phyloP scores from a whole-genome alignment of 78 protist species.

The Chrysochromulina parva region DNA sequence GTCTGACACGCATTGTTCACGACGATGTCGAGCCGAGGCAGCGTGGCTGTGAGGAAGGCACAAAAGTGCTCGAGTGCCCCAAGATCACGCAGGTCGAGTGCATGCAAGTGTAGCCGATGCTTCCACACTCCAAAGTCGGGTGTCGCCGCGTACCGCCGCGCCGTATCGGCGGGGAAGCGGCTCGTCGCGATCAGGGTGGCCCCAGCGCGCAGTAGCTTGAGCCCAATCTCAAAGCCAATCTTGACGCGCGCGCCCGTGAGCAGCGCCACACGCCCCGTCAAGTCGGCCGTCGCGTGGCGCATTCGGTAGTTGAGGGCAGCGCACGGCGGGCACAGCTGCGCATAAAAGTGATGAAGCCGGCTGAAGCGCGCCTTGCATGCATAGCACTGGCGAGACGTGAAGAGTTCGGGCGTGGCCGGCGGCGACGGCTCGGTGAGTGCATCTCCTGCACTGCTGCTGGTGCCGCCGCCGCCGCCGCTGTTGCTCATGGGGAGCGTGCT shows the following conservation, averaged over 20 bases:
- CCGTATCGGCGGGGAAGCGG: conserved; percentile 70
- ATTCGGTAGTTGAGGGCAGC: conserved; percentile 61
- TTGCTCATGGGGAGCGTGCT: too few species aligned
- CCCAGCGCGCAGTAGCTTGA: conserved; percentile 62
- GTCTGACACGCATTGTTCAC: conserved; percentile 83
- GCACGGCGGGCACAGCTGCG: conserved; percentile 63
- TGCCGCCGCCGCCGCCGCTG: too few species aligned
- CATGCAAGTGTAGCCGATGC: conserved; percentile 30
- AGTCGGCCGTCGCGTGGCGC: conserved; percentile 44
- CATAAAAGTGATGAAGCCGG: conserved; percentile 57
- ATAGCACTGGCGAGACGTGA: too few species aligned
- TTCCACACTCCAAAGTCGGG: conserved; percentile 48
- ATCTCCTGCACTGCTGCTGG: too few species aligned
- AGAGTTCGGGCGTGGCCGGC: too few species aligned
- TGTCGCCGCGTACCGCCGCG: conserved; percentile 47
- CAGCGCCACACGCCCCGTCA: conserved; percentile 54
- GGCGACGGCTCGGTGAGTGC: too few species aligned
- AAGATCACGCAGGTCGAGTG: conserved; percentile 58
- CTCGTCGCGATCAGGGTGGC: conserved; percentile 66
- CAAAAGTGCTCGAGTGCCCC: conserved; percentile 40
- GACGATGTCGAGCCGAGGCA: conserved; percentile 46
- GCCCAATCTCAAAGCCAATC: conserved; percentile 48
- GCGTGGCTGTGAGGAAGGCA: background rate
- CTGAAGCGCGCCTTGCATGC: background rate
- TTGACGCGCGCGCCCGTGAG: conserved; percentile 72